Evolutionary conservation across 306 rosid genomes (phyloP).

Genomic region (Dicorynia guianensis): DNA sequence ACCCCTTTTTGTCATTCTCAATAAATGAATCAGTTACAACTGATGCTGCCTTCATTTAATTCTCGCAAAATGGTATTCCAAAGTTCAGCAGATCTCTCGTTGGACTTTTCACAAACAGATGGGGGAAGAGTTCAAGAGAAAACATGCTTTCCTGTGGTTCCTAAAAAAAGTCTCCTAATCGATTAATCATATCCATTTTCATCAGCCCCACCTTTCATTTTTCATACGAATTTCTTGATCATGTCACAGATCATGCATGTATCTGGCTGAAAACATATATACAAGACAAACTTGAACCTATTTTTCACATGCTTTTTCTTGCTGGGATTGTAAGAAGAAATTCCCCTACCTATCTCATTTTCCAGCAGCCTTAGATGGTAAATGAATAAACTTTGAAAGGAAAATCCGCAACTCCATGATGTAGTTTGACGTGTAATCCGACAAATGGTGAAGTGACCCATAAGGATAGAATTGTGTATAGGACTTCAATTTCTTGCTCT

Average conservation of each 20-base stretch:
- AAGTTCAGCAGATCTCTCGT: background rate
- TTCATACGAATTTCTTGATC: background rate
- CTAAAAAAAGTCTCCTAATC: background rate
- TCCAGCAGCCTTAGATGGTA: conserved; percentile 9
- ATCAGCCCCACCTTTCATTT: background rate
- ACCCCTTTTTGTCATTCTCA: conserved; percentile 30
- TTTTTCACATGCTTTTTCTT: background rate
- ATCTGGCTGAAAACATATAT: background rate
- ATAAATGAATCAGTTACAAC: conserved; percentile 44
- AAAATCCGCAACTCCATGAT: background rate
- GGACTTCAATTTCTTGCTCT: conserved; percentile 34
- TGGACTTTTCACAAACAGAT: conserved; percentile 2
- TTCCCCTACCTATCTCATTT: too few species aligned
- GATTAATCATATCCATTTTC: background rate
- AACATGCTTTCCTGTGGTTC: background rate
- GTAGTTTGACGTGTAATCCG: conserved; percentile 42
- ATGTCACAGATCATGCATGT: conserved; percentile 16
- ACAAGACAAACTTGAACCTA: background rate
- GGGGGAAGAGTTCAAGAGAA: background rate
- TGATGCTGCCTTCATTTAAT: conserved; percentile 39
- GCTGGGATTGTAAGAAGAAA: background rate
- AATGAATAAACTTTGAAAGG: conserved; percentile 4
- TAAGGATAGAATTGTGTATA: conserved; percentile 26
- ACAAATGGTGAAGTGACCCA: conserved; percentile 48
- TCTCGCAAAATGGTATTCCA: conserved; percentile 18